phyloP scores from a whole-genome alignment of 805 yeast species.

The Candida nonsorbophila region DNA sequence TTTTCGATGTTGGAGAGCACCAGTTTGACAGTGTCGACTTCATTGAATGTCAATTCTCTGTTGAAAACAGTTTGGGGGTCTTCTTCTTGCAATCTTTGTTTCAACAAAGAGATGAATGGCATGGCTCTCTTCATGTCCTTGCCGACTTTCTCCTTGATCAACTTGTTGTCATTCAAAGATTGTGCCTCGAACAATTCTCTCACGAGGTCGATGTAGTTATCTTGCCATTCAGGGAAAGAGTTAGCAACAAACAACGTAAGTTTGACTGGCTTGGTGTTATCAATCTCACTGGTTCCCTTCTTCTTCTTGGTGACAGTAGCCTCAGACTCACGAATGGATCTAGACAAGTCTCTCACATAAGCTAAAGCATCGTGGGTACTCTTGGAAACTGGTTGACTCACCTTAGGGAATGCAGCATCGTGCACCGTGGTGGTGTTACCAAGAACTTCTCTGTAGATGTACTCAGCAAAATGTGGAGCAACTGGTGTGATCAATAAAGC shows the following conservation, averaged over 20 bases:
- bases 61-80: conserved; percentile 77
- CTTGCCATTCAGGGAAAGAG: conserved; percentile 74
- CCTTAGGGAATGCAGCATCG: conserved; percentile 73
- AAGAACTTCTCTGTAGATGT: conserved; percentile 77
- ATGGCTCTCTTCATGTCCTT: conserved; percentile 96
- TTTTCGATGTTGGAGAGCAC: conserved; percentile 53
- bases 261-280: conserved; percentile 65
- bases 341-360: conserved; percentile 72
- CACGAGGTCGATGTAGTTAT: conserved; percentile 58
- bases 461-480: conserved; percentile 95
- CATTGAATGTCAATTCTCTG: conserved; percentile 82
- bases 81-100: conserved; percentile 70
- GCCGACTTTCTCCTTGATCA: conserved; percentile 61
- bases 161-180: conserved; percentile 58
- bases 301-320: conserved; percentile 72
- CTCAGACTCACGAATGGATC: conserved; percentile 91
- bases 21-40: conserved; percentile 57
- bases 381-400: conserved; percentile 59
- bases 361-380: conserved; percentile 62
- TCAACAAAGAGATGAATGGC: conserved; percentile 89
- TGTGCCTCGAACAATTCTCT: conserved; percentile 67
- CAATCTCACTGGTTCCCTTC: conserved; percentile 79
- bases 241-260: conserved; percentile 70
- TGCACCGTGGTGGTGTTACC: conserved; percentile 65
- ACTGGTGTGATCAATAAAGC: conserved; percentile 81